Conservation (phyloP, 441 rosid species). For the Viola pubescens region DNA sequence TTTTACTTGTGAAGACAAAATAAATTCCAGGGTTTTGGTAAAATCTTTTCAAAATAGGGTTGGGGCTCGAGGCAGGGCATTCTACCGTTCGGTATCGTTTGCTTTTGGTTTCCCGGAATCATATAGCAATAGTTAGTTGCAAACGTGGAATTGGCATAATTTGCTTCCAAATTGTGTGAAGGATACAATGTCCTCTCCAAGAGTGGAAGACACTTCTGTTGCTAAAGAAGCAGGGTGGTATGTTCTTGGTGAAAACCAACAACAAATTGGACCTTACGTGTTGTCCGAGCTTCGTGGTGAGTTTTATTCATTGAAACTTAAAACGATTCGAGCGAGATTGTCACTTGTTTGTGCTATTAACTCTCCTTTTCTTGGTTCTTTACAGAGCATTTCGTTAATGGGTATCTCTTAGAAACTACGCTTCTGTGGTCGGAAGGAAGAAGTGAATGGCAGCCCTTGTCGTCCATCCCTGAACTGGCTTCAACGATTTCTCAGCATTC, state of each 20-base stretch:
- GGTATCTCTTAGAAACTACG: conserved; percentile 58
- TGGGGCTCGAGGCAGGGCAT: too few species aligned
- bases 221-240: conserved; percentile 46
- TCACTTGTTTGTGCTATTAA: conserved; percentile 29
- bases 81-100: too few species aligned
- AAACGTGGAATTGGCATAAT: too few species aligned
- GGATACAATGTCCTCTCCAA: not conserved
- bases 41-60: too few species aligned
- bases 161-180: too few species aligned
- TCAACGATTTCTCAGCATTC: conserved; percentile 35
- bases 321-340: not conserved
- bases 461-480: conserved; percentile 55
- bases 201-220: conserved; percentile 10
- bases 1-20: too few species aligned
- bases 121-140: too few species aligned
- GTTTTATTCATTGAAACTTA: conserved; percentile 9
- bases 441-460: conserved; percentile 72
- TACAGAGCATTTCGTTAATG: conserved; percentile 75
- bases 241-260: conserved; percentile 46
- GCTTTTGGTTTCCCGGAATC: too few species aligned
- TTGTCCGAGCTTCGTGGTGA: conserved; percentile 49
- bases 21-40: too few species aligned
- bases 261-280: conserved; percentile 46
- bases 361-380: conserved; percentile 39
- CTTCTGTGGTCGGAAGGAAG: conserved; percentile 86